Evolutionary conservation across 495 filamentous ascomycete species (phyloP).

Genomic region (Xylaria curta): DNA sequence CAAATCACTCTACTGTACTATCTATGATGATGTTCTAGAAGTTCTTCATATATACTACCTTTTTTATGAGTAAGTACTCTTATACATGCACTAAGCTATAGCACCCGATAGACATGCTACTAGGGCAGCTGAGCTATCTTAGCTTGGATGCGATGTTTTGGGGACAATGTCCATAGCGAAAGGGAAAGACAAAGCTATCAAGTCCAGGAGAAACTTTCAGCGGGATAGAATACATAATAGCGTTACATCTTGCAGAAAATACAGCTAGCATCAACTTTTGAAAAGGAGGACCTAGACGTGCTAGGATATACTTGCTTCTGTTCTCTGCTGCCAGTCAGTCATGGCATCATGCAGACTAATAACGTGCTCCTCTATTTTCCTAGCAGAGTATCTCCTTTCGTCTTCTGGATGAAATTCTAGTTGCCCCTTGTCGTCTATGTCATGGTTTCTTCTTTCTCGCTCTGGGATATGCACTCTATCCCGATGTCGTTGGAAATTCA

Average conservation of each 20-base stretch:
- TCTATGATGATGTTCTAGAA: neutral
- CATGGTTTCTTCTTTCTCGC: slow-evolving; percentile 33
- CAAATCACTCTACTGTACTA: neutral
- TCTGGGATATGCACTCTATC: slow-evolving; percentile 46
- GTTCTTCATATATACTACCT: neutral
- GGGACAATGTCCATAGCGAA: neutral
- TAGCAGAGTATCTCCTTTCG: slow-evolving; percentile 40
- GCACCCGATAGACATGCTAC: neutral
- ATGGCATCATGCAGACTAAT: slow-evolving; percentile 41
- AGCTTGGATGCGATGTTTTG: neutral
- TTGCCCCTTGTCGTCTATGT: slow-evolving; percentile 37
- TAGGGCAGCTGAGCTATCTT: neutral
- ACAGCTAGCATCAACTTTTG: neutral
- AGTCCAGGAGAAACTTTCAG: neutral
- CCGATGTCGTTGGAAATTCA: slow-evolving; percentile 50
- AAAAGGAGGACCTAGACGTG: neutral
- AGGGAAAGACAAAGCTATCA: neutral
- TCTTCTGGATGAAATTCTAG: slow-evolving; percentile 40
- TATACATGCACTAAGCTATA: neutral
- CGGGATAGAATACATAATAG: neutral
- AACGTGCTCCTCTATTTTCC: slow-evolving; percentile 39
- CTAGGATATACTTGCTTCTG: slow-evolving; percentile 23
- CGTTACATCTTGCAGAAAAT: neutral
- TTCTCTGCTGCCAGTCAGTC: slow-evolving; percentile 46
- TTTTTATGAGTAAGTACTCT: neutral